A percentile compares a stretch with the other conserved stretches of the same genome.
Conservation (phyloP, 2,329 filamentous ascomycete genomes). For the Fusarium mundagurra region DNA sequence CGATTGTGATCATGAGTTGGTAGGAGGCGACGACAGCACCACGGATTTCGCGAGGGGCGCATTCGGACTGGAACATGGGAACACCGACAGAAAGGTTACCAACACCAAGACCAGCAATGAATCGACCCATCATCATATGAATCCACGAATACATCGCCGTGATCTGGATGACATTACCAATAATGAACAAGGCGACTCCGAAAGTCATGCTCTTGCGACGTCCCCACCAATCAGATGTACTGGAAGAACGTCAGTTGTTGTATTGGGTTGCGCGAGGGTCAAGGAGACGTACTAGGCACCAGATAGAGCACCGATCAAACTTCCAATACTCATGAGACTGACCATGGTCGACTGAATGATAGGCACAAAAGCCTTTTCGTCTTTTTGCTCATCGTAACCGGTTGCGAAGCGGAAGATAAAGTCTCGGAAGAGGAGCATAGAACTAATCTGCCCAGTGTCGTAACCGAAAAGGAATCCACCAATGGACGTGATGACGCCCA, state of each 20-base stretch:
- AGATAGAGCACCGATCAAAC: constrained; percentile 62
- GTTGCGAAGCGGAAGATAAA: constrained; percentile 67
- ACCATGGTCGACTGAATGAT: constrained; percentile 63
- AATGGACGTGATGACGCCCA: constrained; percentile 64
- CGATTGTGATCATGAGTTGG: constrained; percentile 78
- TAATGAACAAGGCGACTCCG: constrained; percentile 65
- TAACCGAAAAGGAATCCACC: constrained; percentile 72
- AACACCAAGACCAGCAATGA: constrained; percentile 73
- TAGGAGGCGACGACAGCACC: constrained; percentile 75
- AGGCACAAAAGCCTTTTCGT: constrained; percentile 51
- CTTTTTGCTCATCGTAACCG: constrained; percentile 45
- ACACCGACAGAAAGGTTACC: constrained; percentile 73
- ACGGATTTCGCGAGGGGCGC: constrained; percentile 68
- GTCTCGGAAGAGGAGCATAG: constrained; percentile 60
- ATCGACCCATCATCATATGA: constrained; percentile 72
- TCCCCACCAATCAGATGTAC: constrained; percentile 66
- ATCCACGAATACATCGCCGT: constrained; percentile 68
- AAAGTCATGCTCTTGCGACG: constrained; percentile 65
- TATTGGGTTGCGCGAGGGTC: not conserved
- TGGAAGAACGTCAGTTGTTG: constrained; percentile 27
- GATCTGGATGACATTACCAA: constrained; percentile 75
- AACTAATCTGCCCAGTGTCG: constrained; percentile 69
- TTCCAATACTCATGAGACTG: constrained; percentile 65
- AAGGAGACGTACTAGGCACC: constrained; percentile 55
- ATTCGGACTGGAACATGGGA: constrained; percentile 75